A percentile compares a stretch with the other conserved stretches of the same genome.
Conservation (phyloP, 2,329 filamentous ascomycete species). For the Aspergillus sp. region DNA sequence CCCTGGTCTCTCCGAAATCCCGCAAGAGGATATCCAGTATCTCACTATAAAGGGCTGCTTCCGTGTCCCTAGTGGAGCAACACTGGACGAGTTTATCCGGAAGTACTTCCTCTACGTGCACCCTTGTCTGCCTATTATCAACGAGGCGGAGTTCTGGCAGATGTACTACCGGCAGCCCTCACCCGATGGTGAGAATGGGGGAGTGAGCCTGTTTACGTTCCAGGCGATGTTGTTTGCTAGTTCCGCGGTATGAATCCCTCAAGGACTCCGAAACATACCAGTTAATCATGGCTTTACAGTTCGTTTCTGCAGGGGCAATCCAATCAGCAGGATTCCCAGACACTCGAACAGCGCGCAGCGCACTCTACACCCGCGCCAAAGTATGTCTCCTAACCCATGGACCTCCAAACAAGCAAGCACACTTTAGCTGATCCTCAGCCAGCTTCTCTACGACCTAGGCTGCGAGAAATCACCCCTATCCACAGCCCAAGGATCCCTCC, state of each 20-base stretch:
- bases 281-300: background rate
- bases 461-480: constrained; percentile 6
- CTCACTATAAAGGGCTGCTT: constrained; percentile 4
- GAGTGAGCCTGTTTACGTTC: constrained; percentile 1
- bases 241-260: background rate
- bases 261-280: background rate
- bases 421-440: background rate
- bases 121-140: constrained; percentile 2
- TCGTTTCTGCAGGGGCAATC: background rate
- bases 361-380: constrained; percentile 1
- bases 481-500: background rate
- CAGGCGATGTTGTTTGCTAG: constrained; percentile 8
- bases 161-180: background rate
- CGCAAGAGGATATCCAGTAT: constrained; percentile 4
- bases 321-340: constrained; percentile 1
- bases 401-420: background rate
- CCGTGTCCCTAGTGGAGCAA: background rate
- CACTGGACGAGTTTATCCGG: constrained; percentile 3
- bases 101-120: constrained; percentile 9
- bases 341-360: background rate
- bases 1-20: background rate
- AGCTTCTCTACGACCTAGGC: constrained; percentile 6
- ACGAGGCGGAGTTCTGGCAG: constrained; percentile 8
- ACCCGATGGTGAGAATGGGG: background rate
- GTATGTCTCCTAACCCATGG: background rate